Evolutionary conservation across 306 rosid species (phyloP).

Genomic region (Glycine latifolia): DNA sequence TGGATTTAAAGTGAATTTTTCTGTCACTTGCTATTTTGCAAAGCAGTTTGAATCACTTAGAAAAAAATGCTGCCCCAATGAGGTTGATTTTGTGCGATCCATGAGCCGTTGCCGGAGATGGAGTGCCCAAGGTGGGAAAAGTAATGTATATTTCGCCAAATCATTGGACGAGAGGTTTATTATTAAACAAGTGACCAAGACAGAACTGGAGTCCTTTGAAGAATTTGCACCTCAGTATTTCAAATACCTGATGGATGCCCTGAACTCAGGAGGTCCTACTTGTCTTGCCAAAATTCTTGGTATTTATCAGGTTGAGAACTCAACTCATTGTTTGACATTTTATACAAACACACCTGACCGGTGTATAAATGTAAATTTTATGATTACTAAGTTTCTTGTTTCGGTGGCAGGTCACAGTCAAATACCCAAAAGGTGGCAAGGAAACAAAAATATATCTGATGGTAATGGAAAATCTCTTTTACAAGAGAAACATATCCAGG

Average conservation of each 20-base stretch:
- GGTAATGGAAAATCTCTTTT: constrained; percentile 99
- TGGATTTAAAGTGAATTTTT: constrained; percentile 82
- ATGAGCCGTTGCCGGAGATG: constrained; percentile 90
- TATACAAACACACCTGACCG: not conserved
- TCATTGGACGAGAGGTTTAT: constrained; percentile 94
- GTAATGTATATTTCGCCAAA: constrained; percentile 97
- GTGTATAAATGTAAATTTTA: not conserved
- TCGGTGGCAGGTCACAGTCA: constrained; percentile 74
- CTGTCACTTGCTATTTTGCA: constrained; percentile 93
- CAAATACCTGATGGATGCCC: constrained; percentile 76
- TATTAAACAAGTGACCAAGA: constrained; percentile 89
- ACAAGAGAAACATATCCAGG: constrained; percentile 80
- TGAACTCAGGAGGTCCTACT: constrained; percentile 83
- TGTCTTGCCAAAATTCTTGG: constrained; percentile 99
- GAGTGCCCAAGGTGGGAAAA: constrained; percentile 99
- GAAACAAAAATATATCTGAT: constrained; percentile 92
- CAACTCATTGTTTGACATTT: constrained; percentile 5
- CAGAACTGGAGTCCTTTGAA: constrained; percentile 91
- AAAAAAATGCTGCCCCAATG: constrained; percentile 85
- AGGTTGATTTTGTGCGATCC: constrained; percentile 85
- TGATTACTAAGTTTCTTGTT: constrained; percentile 23
- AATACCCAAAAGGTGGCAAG: constrained; percentile 88
- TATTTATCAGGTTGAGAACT: constrained; percentile 81
- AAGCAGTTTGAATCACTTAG: constrained; percentile 88
- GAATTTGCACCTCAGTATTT: constrained; percentile 91